Base-by-base conservation (phyloP, 2,329 filamentous ascomycete species). In the Pestalotiopsis sp. region DNA sequence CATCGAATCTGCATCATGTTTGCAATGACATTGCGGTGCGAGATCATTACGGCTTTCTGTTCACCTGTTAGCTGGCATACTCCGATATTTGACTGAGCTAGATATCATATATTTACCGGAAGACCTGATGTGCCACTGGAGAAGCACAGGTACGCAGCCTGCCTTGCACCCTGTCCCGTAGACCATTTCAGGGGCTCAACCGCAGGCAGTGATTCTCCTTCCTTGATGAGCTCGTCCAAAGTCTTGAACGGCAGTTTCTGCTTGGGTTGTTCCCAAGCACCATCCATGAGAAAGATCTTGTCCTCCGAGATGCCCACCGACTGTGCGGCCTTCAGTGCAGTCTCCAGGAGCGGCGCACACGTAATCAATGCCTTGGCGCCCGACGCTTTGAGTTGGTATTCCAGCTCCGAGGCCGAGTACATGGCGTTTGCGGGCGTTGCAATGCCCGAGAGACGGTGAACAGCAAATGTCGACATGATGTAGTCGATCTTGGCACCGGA, bases 11-110 rank as follows among this genome's bases (percentile, higher is more conserved):
- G 92, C 63, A 93, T 75, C 0, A 87, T 85, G 75, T 94, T 94
- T 45, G 91, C 87, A 62, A 94, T 94, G 17, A 94, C 88, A 73
- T 94, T 94, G 36, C 83, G 82, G 78, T 94, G 92, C 4, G 91
- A 89, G 65, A 94, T 91, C 90, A 92, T 93, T 31, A 94, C 92
- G 65, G 90, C 92, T 90, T 93, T 93, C 89, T 91, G 70, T 20
- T 64, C 1, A 49, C 12, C 13, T 49, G 62, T 52, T 36, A 45
- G 66, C 2, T 11, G 49, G 38, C 12, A 52, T 49, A 13, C 31
- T 25, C 7, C 2, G 31, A n/a, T 27, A 13, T 9, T 12, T 23
- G 27, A 27, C 12, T 20, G 5, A 65, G 40, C 23, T 11, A 0
- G 41, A 17, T 45, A 20, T n/a, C 36, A 45, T 57, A 41, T 40